Percentiles rank a stretch among this genome's conserved stretches.
These are phyloP conservation scores for Aspergillus biplanus DNA, from an alignment of 495 filamentous ascomycete genomes.

Conservation along the genomic window DNA sequence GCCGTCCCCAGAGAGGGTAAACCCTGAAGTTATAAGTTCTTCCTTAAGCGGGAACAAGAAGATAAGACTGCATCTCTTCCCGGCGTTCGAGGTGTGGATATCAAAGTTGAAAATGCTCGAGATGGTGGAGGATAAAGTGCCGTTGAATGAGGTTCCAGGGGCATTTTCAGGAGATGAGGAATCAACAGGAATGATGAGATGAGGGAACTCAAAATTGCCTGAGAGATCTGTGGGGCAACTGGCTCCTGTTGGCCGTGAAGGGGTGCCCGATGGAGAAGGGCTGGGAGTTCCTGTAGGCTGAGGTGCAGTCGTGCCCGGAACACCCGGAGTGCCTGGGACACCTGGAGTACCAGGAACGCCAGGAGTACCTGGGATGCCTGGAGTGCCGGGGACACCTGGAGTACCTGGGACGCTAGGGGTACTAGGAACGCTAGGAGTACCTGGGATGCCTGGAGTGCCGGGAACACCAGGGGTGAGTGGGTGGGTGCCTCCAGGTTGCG, in stretches of 20 bases:
- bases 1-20: slow-evolving; percentile 61
- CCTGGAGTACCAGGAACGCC: neutral
- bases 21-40: slow-evolving; percentile 58
- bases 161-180: slow-evolving; percentile 54
- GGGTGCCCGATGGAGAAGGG: slow-evolving; percentile 17
- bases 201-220: slow-evolving; percentile 61
- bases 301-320: neutral
- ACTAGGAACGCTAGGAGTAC: neutral
- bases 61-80: slow-evolving; percentile 64
- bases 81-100: slow-evolving; percentile 54
- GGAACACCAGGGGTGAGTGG: neutral
- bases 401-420: neutral
- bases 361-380: neutral
- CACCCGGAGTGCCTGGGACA: neutral
- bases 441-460: neutral
- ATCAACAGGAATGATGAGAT: slow-evolving; percentile 69
- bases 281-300: slow-evolving; percentile 6
- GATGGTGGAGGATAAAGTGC: slow-evolving; percentile 55
- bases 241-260: slow-evolving; percentile 24
- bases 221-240: slow-evolving; percentile 56
- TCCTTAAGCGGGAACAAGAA: slow-evolving; percentile 64
- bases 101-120: slow-evolving; percentile 74
- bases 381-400: neutral
- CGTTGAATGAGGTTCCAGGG: slow-evolving; percentile 57
- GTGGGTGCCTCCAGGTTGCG: neutral